A percentile compares a stretch with the other conserved stretches of the same genome.
These are phyloP conservation scores for Trichomonas tenax DNA, from an alignment of 208 protist genomes.

Conservation along the genomic window DNA sequence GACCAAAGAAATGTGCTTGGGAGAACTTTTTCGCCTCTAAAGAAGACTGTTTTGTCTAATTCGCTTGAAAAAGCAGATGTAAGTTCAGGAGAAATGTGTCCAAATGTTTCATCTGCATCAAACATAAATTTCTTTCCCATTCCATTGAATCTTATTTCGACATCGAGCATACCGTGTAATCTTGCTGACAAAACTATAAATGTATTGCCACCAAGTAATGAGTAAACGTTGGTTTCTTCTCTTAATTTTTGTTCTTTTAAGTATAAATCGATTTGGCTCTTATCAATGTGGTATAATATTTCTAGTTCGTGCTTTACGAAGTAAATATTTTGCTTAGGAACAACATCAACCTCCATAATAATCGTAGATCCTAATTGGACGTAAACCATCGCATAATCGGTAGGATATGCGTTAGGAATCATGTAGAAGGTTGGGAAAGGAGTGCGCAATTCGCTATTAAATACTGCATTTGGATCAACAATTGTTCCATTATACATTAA, in stretches of 20 bases:
- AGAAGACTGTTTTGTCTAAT: background rate
- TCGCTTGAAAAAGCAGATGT: background rate
- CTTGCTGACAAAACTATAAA: background rate
- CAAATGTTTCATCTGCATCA: background rate
- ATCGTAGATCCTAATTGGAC: background rate
- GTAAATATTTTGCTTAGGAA: background rate
- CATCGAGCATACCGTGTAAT: background rate
- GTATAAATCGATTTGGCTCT: background rate
- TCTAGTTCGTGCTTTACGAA: background rate
- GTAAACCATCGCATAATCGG: background rate
- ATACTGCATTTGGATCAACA: background rate
- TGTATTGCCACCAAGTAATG: background rate
- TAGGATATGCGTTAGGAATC: background rate
- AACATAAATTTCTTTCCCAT: background rate
- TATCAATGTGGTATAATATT: background rate
- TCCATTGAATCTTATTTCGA: background rate
- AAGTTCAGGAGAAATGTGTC: background rate
- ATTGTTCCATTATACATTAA: background rate
- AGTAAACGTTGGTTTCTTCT: background rate
- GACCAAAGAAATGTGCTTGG: background rate
- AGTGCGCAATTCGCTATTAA: background rate
- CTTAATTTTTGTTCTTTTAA: background rate
- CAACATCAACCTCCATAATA: background rate
- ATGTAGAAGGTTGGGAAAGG: background rate
- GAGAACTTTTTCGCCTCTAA: background rate